Base-by-base conservation (phyloP, 163 green algal genomes). In the Coccomyxa subellipsoidea region DNA sequence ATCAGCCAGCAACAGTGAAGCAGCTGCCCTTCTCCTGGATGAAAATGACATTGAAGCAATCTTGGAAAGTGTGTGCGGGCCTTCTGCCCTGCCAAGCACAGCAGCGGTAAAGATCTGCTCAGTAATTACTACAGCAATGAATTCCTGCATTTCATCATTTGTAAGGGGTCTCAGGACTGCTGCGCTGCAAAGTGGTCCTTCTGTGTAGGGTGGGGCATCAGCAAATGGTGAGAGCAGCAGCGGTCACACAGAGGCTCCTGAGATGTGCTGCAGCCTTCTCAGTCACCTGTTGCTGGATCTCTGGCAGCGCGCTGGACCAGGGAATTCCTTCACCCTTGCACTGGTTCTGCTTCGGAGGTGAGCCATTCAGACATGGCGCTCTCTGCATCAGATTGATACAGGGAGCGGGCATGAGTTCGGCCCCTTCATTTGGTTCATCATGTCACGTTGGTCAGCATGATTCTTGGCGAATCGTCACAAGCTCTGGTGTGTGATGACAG, bases 31-130 rank as follows among this genome's bases (percentile, higher is more conserved):
- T 21, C 21, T 34, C 18, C 66, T 73, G 18, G 10, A 73, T 36
- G 66, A 73, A 23, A n/a, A 36, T 32, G 66, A 73, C 66, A 73
- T 73, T 73, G 66, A 73, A 73, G 66, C 66, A 27, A 73, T 73
- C 66, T 34, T 73, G 66, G 66, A 34, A 8, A 27, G 3, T 36
- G 66, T 73, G 21, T 73, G 66, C 66, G 32, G n/a, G 8, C 29
- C 27, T 23, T 32, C 66, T 73, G 2, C 66, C 66, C 27, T 73
- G 66, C 66, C 66, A 73, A 73, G 66, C 66, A n/a, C 8, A 18
- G 8, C 10, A 23, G 66, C 21, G 66, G 66, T 73, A 34, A 73
- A 73, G 29, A 36, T 18, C 7, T 36, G 66, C 66, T n/a, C n/a
- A n/a, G n/a, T n/a, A n/a, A n/a, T n/a, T n/a, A n/a, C n/a, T n/a